Conservation (phyloP, 169 alveolate species). For the Plasmodium yoelii region DNA sequence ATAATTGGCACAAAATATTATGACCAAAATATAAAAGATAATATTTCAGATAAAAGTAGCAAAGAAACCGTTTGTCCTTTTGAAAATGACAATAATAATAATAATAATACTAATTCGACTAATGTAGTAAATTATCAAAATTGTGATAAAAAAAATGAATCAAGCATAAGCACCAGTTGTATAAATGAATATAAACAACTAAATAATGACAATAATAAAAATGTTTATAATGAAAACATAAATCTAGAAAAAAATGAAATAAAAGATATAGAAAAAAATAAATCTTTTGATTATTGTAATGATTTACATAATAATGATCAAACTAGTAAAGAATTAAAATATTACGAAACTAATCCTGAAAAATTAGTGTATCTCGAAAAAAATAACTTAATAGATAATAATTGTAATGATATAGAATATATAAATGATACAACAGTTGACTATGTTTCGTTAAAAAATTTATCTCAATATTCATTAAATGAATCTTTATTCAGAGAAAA, state of each 20-base stretch:
- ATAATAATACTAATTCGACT: not conserved
- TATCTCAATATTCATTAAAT: slow-evolving; percentile 1
- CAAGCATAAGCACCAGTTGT: too few relatives aligned
- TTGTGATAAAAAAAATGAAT: too few relatives aligned
- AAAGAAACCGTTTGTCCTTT: not conserved
- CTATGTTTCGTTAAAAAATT: slow-evolving; percentile 27
- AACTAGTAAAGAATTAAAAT: not conserved
- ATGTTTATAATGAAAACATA: not conserved
- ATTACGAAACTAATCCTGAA: not conserved
- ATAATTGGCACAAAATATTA: slow-evolving; percentile 34
- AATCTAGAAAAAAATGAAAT: too few relatives aligned
- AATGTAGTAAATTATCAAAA: too few relatives aligned
- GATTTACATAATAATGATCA: not conserved
- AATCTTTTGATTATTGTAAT: too few relatives aligned
- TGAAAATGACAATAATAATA: not conserved
- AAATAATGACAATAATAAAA: not conserved
- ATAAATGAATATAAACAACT: too few relatives aligned
- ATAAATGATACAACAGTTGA: slow-evolving; percentile 55
- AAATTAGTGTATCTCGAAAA: not conserved
- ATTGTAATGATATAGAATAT: slow-evolving; percentile 55
- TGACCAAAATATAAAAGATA: not conserved
- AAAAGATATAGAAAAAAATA: too few relatives aligned
- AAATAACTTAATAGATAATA: slow-evolving; percentile 18
- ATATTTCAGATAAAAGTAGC: not conserved
- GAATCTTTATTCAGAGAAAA: not conserved